Evolutionary conservation across 1,284 basidiomycete genomes (phyloP).

Genomic region (Anthracocystis setariae): DNA sequence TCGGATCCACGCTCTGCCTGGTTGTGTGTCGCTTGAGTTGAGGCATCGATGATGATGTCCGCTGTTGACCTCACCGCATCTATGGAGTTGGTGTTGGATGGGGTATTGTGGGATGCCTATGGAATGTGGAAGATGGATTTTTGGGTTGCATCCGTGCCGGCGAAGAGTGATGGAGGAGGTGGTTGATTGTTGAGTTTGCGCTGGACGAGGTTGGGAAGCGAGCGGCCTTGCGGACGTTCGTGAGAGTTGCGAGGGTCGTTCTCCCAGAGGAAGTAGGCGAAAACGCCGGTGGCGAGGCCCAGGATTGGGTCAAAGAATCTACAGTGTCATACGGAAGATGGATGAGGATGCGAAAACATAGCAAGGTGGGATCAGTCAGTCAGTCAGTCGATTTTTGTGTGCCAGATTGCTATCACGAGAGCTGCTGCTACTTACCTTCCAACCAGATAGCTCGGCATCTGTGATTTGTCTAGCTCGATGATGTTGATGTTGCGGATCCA

Average conservation of each 20-base stretch:
- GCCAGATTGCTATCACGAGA: no score
- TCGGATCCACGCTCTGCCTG: slow-evolving; percentile 26
- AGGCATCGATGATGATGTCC: slow-evolving; percentile 24
- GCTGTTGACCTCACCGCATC: slow-evolving; percentile 12
- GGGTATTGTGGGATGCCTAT: slow-evolving; percentile 19
- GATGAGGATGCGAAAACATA: background rate
- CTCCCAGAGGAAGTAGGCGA: slow-evolving; percentile 65
- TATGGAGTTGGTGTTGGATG: background rate
- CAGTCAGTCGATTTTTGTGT: no score
- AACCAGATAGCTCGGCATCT: slow-evolving; percentile 37
- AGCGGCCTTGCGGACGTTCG: slow-evolving; percentile 51
- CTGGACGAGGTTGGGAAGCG: slow-evolving; percentile 49
- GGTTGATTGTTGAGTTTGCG: slow-evolving; percentile 32
- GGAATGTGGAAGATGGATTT: slow-evolving; percentile 42
- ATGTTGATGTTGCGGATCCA: background rate
- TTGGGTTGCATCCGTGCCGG: slow-evolving; percentile 25
- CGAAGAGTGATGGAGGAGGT: slow-evolving; percentile 27
- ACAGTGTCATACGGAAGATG: background rate
- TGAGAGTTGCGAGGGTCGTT: slow-evolving; percentile 56
- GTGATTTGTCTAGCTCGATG: background rate
- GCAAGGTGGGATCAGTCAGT: no score
- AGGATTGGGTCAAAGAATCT: slow-evolving; percentile 58
- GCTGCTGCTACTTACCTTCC: slow-evolving; percentile 49
- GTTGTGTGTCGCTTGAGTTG: slow-evolving; percentile 16
- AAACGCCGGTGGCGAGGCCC: slow-evolving; percentile 59